phyloP scores from a whole-genome alignment of 1,139 yeast species.

The Pichia sp. region DNA sequence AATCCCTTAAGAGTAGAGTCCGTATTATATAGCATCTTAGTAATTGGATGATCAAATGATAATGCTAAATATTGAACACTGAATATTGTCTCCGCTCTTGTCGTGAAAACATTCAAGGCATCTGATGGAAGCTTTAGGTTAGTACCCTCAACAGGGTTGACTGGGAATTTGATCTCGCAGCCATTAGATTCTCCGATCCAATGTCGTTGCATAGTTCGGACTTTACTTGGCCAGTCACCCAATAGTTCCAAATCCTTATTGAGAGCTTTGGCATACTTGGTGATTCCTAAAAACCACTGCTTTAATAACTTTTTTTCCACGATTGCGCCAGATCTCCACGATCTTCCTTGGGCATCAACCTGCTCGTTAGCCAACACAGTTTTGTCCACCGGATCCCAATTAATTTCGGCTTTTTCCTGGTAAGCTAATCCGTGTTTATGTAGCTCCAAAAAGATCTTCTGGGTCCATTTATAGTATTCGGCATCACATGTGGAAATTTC shows the following conservation, averaged over 20 bases:
- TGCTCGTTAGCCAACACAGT: conserved; percentile 97
- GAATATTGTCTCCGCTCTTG: conserved; percentile 83
- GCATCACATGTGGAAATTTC: conserved; percentile 86
- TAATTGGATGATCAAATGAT: conserved; percentile 65
- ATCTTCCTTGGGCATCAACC: conserved; percentile 82
- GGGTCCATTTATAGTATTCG: conserved; percentile 90
- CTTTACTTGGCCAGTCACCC: conserved; percentile 81
- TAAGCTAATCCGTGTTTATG: conserved; percentile 78
- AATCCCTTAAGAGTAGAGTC: conserved; percentile 45
- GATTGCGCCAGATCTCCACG: conserved; percentile 96
- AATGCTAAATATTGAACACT: conserved; percentile 81
- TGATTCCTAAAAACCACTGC: conserved; percentile 92
- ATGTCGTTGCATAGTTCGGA: conserved; percentile 81
- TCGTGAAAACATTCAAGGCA: conserved; percentile 61
- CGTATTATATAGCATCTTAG: conserved; percentile 33
- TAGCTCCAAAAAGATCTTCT: conserved; percentile 69
- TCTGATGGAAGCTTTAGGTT: conserved; percentile 17
- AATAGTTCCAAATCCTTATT: conserved; percentile 57
- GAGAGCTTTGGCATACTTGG: conserved; percentile 68
- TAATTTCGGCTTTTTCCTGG: conserved; percentile 78
- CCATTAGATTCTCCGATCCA: conserved; percentile 94
- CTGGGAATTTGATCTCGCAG: conserved; percentile 53
- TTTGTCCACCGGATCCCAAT: conserved; percentile 95
- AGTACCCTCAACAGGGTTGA: conserved; percentile 12
- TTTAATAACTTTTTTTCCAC: conserved; percentile 77